Base-by-base conservation (phyloP, 129 eudicot genomes). In the Glebionis coronaria region DNA sequence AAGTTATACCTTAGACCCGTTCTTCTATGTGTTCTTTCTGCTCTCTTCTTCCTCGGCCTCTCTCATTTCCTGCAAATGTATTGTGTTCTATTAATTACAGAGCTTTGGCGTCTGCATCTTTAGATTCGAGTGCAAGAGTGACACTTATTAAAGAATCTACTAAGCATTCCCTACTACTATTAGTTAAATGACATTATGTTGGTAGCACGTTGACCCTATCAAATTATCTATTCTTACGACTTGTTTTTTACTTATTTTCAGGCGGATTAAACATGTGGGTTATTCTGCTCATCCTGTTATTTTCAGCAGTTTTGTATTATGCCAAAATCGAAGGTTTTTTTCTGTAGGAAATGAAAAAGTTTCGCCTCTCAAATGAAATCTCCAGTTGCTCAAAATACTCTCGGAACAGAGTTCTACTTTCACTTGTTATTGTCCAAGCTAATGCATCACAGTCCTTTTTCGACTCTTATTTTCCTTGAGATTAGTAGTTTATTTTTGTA, bases 51-150 rank as follows among this genome's bases (percentile, higher is more conserved):
- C n/a, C n/a, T n/a, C n/a, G n/a, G n/a, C n/a, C n/a, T n/a, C n/a
- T n/a, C n/a, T n/a, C n/a, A n/a, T n/a, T n/a, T n/a, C n/a, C n/a
- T n/a, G n/a, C n/a, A n/a, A n/a, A n/a, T 4, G 47, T 69, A 9
- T 21, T 45, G 80, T 27, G 42, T 35, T 35, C 5, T 74, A 28
- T 8, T 6, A 29, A 40, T 19, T 65, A 72, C 81, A 91, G 96
- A 82, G 90, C 87, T 35, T 73, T 91, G 83, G 65, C 80, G 47
- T 91, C 97, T 12, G 83, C 81, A 50, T 87, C 97, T 44, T 56
- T 83, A 57, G 97, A 84, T 84, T 72, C 97, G 65, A 87, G 97
- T 79, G 90, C 84, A 42, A 84, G 92, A 81, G 97, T 91, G 56
- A 91, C 97, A 53, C 28, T 81, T 3, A 75, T 91, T 66, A 61